Base-by-base conservation (phyloP, 108 stramenopile genomes). In the Cyclostephanos tholiformis region DNA sequence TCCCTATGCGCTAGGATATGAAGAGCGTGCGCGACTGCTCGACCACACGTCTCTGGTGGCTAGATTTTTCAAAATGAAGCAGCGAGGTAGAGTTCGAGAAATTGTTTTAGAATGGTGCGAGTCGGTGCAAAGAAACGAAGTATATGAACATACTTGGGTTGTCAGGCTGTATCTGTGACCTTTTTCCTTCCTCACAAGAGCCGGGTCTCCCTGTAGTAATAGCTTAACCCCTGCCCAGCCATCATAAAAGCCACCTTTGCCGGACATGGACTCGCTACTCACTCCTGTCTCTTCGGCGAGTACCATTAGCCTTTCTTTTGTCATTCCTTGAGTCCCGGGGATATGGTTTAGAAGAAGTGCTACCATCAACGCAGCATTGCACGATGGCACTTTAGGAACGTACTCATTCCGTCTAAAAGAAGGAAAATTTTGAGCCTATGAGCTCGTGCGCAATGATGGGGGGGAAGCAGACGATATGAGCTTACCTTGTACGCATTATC, bases 231-330 rank as follows among this genome's bases (percentile, higher is more conserved):
- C 80, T 57, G 69, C 74, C 85, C 85, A 86, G 20, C 85, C 85
- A 61, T 84, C 83, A 44, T 86, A 86, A 68, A 77, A 80, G 9
- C 80, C 80, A 9, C 82, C 83, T n/a, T 78, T 79, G 23, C 88
- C 86, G n/a, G 84, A 81, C 74, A 87, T 85, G 12, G 86, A 82
- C 35, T 87, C 81, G 46, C 83, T 85, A 30, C 82, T 84, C n/a
- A 89, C 82, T 17, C 86, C 75, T 11, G 82, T 69, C 50, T 55
- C 74, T 72, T 87, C 88, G 11, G 86, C 84, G 20, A 84, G 57
- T 2, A 79, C 82, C 68, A 84, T 79, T 20, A 89, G 69, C 44
- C 84, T 69, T 25, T 89, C 88, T 52, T 89, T 89, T 22, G 84
- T 60, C 29, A 83, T 59, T 29, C 81, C 81, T 38, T 79, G 71